A percentile compares a stretch with the other conserved stretches of the same genome.
Conservation (phyloP, 441 rosid species). For the Gossypium trilobum region DNA sequence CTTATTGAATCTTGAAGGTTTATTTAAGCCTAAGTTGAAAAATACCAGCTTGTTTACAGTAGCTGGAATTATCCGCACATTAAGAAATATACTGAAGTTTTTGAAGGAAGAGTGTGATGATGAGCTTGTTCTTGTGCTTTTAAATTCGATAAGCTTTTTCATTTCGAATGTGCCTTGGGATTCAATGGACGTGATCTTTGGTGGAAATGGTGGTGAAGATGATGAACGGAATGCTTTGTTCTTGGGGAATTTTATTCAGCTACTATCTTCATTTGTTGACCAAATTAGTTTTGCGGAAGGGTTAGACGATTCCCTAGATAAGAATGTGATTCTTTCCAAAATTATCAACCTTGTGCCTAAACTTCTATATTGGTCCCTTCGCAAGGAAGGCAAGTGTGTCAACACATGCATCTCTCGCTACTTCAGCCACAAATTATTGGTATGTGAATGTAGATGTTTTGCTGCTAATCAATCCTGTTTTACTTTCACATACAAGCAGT, state of each 20-base stretch:
- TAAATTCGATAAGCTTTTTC: constrained; percentile 35
- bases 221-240: constrained; percentile 30
- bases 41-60: constrained; percentile 49
- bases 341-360: constrained; percentile 42
- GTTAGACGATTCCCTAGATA: constrained; percentile 23
- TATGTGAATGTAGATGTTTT: constrained; percentile 23
- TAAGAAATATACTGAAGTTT: constrained; percentile 50
- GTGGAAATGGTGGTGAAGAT: constrained; percentile 19
- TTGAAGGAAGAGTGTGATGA: constrained; percentile 50
- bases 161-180: constrained; percentile 48
- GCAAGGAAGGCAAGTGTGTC: constrained; percentile 28
- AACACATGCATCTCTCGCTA: constrained; percentile 37
- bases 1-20: constrained; percentile 18
- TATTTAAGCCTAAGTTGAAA: constrained; percentile 36
- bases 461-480: neutral
- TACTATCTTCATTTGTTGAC: constrained; percentile 64
- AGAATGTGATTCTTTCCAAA: constrained; percentile 30
- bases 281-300: constrained; percentile 27
- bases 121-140: constrained; percentile 33
- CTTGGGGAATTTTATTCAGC: constrained; percentile 58
- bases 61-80: constrained; percentile 40
- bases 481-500: neutral
- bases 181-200: constrained; percentile 29
- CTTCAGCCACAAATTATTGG: constrained; percentile 76
- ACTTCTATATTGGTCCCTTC: constrained; percentile 54